Base-by-base conservation (phyloP, 176 grass and related monocot genomes). In the Typha latifolia region DNA sequence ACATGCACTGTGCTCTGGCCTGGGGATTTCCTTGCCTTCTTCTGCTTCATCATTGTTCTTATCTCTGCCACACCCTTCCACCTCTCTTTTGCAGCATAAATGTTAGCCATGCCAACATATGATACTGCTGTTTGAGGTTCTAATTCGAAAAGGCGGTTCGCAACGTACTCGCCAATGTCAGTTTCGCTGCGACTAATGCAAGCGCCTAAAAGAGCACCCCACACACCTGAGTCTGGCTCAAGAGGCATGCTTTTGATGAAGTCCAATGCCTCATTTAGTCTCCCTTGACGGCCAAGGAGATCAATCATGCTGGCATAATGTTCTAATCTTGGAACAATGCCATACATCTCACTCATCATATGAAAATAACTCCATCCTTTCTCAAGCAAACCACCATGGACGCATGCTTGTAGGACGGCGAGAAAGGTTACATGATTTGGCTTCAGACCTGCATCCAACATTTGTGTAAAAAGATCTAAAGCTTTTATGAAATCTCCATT, bases 401-500 rank as follows among this genome's bases (percentile, higher is more conserved):
- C 22, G 9, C 68, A 70, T 29, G 68, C 68, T 51, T 21, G 48
- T 3, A 70, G 68, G 18, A 70, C 12, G 3, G 24, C 50, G 7
- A 70, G 22, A 56, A 55, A 57, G 49, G 68, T 70, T 32, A 70
- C 49, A 32, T 56, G 68, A 20, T 57, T 34, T 18, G 68, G 68
- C 16, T 21, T 55, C 23, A 34, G 0, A 34, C 50, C 53, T 59
- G 16, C 6, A 19, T 59, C 53, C 53, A 59, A 16, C 49, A 65
- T 74, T 49, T 15, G 72, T 63, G 49, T 15, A 14, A 74, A 74
- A 0, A 74, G 48, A 18, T 19, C 62, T 49, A 22, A 4, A 22
- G 72, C 72, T 20, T 49, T 5, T 15, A 34, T 24, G 16, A 74
- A 50, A 48, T 74, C 24, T 6, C 71, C 61, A 5, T 12, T 51